Percentiles rank a stretch among this genome's conserved stretches.
These are phyloP conservation scores for Ustilago curta DNA, from an alignment of 1,284 basidiomycete species.

Conservation along the genomic window DNA sequence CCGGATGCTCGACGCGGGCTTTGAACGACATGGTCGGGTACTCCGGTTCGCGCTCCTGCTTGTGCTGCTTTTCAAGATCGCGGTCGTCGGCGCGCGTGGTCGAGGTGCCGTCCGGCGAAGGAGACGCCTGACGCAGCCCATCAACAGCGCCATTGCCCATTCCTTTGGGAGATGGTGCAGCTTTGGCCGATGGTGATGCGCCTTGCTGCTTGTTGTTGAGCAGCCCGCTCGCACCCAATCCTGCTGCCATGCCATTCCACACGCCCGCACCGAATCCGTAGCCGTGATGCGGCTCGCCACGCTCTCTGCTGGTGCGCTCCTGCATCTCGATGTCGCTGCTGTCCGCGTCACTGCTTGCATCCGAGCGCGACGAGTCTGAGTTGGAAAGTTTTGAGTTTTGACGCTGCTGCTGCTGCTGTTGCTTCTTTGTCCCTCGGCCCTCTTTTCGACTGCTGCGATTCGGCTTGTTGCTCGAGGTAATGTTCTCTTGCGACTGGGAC, in stretches of 20 bases:
- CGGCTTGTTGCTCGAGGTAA: slow-evolving; percentile 6
- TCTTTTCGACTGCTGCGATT: slow-evolving; percentile 12
- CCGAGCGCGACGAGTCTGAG: slow-evolving; percentile 32
- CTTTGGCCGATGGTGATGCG: slow-evolving; percentile 12
- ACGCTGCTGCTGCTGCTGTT: slow-evolving; percentile 20
- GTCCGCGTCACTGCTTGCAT: slow-evolving; percentile 26
- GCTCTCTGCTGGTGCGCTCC: slow-evolving; percentile 21
- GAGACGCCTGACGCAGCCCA: slow-evolving; percentile 31
- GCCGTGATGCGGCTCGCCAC: slow-evolving; percentile 23
- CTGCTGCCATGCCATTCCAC: slow-evolving; percentile 37
- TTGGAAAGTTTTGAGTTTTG: slow-evolving; percentile 26
- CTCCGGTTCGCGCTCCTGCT: slow-evolving; percentile 24
- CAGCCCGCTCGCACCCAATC: slow-evolving; percentile 48
- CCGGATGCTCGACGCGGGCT: slow-evolving; percentile 44
- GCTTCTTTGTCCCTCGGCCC: slow-evolving; percentile 17
- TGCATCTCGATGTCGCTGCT: slow-evolving; percentile 47
- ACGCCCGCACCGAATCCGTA: slow-evolving; percentile 35
- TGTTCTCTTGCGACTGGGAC: slow-evolving; percentile 25
- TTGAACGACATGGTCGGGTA: slow-evolving; percentile 52
- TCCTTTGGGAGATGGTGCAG: not conserved
- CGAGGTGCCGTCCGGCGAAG: slow-evolving; percentile 42
- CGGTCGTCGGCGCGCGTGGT: slow-evolving; percentile 35
- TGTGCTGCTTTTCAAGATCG: slow-evolving; percentile 36
- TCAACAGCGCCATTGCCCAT: slow-evolving; percentile 11
- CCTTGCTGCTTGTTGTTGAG: slow-evolving; percentile 32